phyloP scores from a whole-genome alignment of 345 rosid genomes.

The Sonneratia alba region DNA sequence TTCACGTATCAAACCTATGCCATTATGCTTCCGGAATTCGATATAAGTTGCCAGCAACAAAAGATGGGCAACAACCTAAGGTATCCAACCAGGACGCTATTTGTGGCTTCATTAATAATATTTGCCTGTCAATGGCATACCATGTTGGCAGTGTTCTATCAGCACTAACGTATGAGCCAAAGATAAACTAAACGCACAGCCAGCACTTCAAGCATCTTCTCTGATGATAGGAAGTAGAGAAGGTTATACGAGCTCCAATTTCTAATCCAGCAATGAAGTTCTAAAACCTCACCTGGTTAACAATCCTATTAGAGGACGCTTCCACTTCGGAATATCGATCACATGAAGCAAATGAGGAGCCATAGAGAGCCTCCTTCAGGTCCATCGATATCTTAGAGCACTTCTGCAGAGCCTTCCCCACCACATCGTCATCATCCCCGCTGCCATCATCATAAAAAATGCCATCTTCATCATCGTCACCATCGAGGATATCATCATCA shows the following conservation, averaged over 20 bases:
- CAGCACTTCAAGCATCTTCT: neutral
- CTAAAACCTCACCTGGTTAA: constrained; percentile 52
- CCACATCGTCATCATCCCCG: constrained; percentile 46
- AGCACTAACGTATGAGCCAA: neutral
- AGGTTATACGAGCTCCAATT: neutral
- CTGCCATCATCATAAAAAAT: constrained; percentile 9
- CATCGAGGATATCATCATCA: neutral
- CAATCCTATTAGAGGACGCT: constrained; percentile 67
- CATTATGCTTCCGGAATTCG: neutral
- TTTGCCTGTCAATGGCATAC: neutral
- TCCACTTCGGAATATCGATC: constrained; percentile 82
- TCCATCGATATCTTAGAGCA: constrained; percentile 77
- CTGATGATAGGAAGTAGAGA: neutral
- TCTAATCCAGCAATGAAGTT: neutral
- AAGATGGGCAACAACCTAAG: neutral
- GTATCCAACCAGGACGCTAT: too few species aligned
- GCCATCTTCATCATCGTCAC: neutral
- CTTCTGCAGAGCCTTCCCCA: constrained; percentile 77
- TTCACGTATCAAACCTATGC: neutral
- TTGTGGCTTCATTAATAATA: neutral
- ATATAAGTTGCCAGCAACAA: neutral
- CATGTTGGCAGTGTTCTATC: neutral
- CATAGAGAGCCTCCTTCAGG: constrained; percentile 67
- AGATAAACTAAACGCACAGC: neutral
- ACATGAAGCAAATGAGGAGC: constrained; percentile 50